Percentiles rank a stretch among this genome's conserved stretches.
These are phyloP conservation scores for Hamigera avellanea DNA, from an alignment of 495 filamentous ascomycete species.

Conservation along the genomic window DNA sequence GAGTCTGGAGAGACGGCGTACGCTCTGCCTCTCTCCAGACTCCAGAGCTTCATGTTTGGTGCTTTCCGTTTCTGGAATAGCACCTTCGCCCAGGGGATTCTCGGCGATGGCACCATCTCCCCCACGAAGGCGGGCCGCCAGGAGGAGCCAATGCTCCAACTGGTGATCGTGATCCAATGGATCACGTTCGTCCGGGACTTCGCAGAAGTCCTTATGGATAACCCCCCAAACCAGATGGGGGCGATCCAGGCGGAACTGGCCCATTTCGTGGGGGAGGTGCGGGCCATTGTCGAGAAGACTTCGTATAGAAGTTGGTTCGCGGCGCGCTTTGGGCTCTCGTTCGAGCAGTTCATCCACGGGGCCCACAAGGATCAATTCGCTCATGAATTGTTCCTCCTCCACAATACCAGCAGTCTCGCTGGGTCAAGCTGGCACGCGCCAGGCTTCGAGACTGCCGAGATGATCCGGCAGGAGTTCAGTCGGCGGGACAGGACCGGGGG, in stretches of 20 bases:
- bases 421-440: constrained; percentile 10
- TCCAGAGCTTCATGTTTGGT: constrained; percentile 7
- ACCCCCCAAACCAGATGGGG: neutral
- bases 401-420: constrained; percentile 9
- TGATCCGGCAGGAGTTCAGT: constrained; percentile 12
- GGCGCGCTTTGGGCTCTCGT: constrained; percentile 7
- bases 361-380: constrained; percentile 8
- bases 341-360: constrained; percentile 7
- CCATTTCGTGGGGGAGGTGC: constrained; percentile 13
- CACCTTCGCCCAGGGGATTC: constrained; percentile 7
- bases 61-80: constrained; percentile 5
- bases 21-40: constrained; percentile 6
- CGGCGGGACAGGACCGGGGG: too few relatives aligned
- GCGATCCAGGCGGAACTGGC: constrained; percentile 6
- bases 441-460: constrained; percentile 11
- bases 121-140: constrained; percentile 3
- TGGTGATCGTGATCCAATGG: constrained; percentile 22
- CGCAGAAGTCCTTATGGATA: constrained; percentile 14
- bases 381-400: constrained; percentile 14
- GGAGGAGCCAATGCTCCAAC: constrained; percentile 15
- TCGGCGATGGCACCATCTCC: constrained; percentile 9
- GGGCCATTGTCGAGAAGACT: constrained; percentile 15
- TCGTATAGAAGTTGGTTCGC: constrained; percentile 24
- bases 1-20: constrained; percentile 15
- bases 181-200: constrained; percentile 25